Conservation (phyloP, 75 land plant genomes). For the Sequoia sempervirens region DNA sequence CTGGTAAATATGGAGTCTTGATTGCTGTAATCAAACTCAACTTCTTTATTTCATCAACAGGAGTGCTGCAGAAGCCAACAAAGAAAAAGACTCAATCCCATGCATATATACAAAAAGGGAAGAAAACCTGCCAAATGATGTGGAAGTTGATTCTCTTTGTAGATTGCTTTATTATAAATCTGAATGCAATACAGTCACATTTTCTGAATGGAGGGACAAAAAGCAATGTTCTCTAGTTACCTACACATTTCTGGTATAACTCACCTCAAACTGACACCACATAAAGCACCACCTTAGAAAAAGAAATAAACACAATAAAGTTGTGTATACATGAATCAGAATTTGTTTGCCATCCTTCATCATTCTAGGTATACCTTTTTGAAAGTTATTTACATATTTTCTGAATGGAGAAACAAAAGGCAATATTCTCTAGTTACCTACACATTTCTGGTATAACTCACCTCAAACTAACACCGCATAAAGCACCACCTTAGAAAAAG, state of each 20-base stretch:
- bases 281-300: background rate
- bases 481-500: background rate
- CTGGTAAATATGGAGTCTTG: slow-evolving; percentile 82
- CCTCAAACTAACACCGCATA: background rate
- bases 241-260: background rate
- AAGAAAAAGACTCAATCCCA: background rate
- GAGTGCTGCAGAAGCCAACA: slow-evolving; percentile 44
- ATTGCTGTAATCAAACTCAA: slow-evolving; percentile 76
- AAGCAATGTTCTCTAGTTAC: background rate
- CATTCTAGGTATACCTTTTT: no score
- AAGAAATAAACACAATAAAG: background rate
- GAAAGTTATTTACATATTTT: background rate
- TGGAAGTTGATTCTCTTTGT: background rate
- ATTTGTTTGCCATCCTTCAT: no score
- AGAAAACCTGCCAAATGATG: background rate
- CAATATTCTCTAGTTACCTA: background rate
- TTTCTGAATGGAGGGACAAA: background rate
- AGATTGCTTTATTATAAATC: background rate
- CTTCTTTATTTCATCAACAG: slow-evolving; percentile 55
- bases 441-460: background rate
- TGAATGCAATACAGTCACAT: background rate
- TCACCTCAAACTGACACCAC: background rate
- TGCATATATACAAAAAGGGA: background rate
- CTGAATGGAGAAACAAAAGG: background rate
- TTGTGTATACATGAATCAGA: no score